Evolutionary conservation across 164 flowering plant genomes (phyloP), one percentile per base, ranked within the genome.

Genomic region (Chimonanthus praecox): DNA sequence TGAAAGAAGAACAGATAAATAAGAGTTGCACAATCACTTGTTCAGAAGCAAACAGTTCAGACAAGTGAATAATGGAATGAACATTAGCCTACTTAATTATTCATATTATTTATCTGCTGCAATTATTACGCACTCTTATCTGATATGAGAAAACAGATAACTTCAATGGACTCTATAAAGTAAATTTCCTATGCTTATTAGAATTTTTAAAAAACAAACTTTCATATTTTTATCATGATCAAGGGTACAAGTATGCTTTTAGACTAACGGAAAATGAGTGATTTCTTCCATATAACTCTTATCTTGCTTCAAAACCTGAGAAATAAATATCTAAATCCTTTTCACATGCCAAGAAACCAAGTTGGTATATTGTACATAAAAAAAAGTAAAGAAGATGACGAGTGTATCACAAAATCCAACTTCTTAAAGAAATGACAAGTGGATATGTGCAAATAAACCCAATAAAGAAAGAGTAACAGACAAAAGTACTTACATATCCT

Each of bases 401-500:
- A 33, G 33, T 33, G 4, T 54, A 16, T 16, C 15, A 4, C 60
- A 54, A 3, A 13, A 54, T 54, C 7, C 60, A 13, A 54, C 60
- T 33, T 33, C 33, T 54, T 13, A 54, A 54, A 54, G 60, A 54
- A 54, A 54, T 54, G 11, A 54, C 0, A 54, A 54, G 60, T 54
- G n/a, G 60, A 16, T 10, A 54, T 15, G 60, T 10, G 11, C 16
- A 54, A 54, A 54, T n/a, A 9, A 3, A 54, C 0, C 0, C 16
- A n/a, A 10, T 54, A 54, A 54, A 54, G 60, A 10, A 65, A 11
- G 69, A n/a, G 64, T 20, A 77, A 5, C 49, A 21, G 61, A 60
- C 10, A 44, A 46, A 72, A 49, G 70, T 74, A 61, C 97, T 78
- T 84, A 92, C 97, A 88, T 86, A 83, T 92, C 98, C 98, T 85